phyloP scores from a whole-genome alignment of 2,329 filamentous ascomycete genomes.

The Apiospora malaysiana region DNA sequence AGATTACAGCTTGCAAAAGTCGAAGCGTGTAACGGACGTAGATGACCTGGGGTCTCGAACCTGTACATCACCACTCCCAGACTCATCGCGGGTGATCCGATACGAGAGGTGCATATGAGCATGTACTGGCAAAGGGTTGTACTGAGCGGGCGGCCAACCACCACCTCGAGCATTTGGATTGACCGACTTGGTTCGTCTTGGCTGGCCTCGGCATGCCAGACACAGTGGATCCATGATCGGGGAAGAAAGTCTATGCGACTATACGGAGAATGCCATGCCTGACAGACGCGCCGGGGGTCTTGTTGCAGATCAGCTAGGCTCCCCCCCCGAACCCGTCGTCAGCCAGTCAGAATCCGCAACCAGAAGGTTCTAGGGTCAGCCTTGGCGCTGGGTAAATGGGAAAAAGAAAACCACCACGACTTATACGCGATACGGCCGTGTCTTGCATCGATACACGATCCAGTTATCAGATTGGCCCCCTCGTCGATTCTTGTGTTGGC shows the following conservation, averaged over 20 bases:
- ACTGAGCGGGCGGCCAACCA: background rate
- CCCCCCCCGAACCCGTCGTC: background rate
- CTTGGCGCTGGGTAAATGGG: background rate
- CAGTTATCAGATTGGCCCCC: background rate
- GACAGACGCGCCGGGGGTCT: background rate
- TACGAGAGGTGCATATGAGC: constrained; percentile 1
- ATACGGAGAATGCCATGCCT: background rate
- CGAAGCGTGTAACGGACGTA: background rate
- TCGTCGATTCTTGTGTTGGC: background rate
- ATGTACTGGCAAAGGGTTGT: background rate
- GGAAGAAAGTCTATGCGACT: constrained; percentile 8
- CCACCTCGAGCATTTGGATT: background rate
- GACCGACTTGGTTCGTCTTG: constrained; percentile 2
- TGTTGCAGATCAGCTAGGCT: background rate
- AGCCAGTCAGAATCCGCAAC: background rate
- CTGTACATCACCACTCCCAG: background rate
- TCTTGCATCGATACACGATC: background rate
- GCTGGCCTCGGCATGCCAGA: background rate
- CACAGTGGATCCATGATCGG: background rate
- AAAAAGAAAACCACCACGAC: background rate
- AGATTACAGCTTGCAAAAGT: background rate
- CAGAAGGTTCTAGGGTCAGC: background rate
- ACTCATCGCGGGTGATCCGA: background rate
- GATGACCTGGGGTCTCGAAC: background rate
- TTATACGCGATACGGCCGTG: background rate